phyloP scores from a whole-genome alignment of 208 protist species.

The Crithidia mellificae region DNA sequence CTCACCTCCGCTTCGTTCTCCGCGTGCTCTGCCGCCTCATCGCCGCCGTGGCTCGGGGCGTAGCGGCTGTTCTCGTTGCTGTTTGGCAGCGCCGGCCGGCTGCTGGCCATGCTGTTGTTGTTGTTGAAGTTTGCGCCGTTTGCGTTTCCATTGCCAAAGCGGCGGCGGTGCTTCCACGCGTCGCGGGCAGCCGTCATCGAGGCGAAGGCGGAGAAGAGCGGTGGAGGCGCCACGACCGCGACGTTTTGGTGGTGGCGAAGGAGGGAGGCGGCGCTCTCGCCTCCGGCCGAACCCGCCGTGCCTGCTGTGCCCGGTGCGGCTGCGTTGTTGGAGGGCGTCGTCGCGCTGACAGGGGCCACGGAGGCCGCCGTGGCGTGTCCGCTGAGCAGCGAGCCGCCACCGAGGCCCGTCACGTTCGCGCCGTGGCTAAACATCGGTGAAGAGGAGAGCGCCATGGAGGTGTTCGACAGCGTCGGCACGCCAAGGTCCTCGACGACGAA shows the following conservation, averaged over 20 bases:
- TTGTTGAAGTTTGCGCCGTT: no score
- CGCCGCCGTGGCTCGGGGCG: not conserved
- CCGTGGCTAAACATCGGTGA: not conserved
- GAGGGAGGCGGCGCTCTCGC: not conserved
- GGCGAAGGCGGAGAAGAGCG: slow-evolving; percentile 13
- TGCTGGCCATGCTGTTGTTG: slow-evolving; percentile 3
- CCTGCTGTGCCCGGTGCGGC: slow-evolving; percentile 7
- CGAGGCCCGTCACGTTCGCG: no score
- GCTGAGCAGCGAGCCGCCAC: not conserved
- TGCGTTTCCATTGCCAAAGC: not conserved
- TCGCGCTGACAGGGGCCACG: slow-evolving; percentile 15
- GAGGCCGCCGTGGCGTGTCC: not conserved
- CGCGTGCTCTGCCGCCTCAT: not conserved
- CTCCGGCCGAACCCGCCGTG: not conserved
- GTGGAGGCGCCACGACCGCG: slow-evolving; percentile 24
- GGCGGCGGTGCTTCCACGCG: slow-evolving; percentile 25
- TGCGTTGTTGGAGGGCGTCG: slow-evolving; percentile 1
- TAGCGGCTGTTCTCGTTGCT: slow-evolving; percentile 22
- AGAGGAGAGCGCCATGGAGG: slow-evolving; percentile 6
- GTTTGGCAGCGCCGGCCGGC: not conserved
- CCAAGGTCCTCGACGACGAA: slow-evolving; percentile 52
- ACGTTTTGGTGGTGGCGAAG: slow-evolving; percentile 10
- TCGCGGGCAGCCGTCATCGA: slow-evolving; percentile 10
- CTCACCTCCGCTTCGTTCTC: not conserved
- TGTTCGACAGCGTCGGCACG: slow-evolving; percentile 4